Evolutionary conservation across 2,329 filamentous ascomycete genomes (phyloP), one percentile per base, ranked within the genome.

Genomic region (Passalora sequoiae): DNA sequence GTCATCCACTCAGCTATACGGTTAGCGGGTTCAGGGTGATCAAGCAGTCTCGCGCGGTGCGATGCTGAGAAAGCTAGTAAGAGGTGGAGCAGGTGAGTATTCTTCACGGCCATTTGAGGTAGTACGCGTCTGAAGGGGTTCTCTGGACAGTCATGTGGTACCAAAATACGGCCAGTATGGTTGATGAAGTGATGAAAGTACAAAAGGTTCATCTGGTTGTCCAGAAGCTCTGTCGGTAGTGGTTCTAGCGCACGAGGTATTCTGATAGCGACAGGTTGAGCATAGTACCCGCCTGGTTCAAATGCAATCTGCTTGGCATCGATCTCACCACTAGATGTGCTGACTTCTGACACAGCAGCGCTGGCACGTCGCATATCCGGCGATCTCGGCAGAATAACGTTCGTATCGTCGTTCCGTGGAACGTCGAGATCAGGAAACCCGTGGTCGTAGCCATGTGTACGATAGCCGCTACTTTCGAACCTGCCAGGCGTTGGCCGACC

Each of bases 51-150:
- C 7, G 87, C 84, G 43, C 86, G 78, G 61, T 94, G 87, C 20
- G 82, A 86, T n/a, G 87, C 87, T 55, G 85, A 88, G 63, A 89
- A 94, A 15, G 87, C 83, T 17, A 94, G 73, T 36, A 92, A 70
- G 22, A 94, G 70, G 52, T 86, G 85, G 40, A 94, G 72, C 1
- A 94, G 74, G 56, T 88, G 83, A 39, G 79, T 75, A 53, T 85
- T 80, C 46, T 72, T 72, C 17, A 86, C 70, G 16, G 83, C 83
- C 78, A 87, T 82, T 46, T 78, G 72, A 17, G 80, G 80, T 15
- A 84, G 59, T 7, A 83, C 75, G 4, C 71, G 73, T 19, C 78
- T 71, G 54, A 83, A 81, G 1, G 75, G 72, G 59, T 80, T 81
- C 43, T 77, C 68, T 42, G 73, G 69, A 57, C 78, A 82, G 55